Percentiles rank a stretch among this genome's conserved stretches.
These are phyloP conservation scores for Pythium pyrilobum DNA, from an alignment of 352 stramenopile genomes.

Conservation along the genomic window DNA sequence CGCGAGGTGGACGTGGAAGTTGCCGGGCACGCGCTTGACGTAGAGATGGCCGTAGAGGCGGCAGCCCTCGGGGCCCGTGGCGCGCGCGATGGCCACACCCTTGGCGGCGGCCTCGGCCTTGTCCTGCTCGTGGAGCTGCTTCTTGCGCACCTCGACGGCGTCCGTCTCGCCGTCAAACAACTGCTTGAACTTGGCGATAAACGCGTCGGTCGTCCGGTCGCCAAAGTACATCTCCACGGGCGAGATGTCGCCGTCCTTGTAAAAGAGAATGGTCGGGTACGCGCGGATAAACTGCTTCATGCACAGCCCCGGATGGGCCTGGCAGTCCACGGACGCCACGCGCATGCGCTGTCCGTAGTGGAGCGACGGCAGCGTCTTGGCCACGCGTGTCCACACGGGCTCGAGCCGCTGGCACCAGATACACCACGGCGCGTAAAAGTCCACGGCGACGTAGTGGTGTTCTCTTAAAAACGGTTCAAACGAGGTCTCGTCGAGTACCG, in stretches of 20 bases:
- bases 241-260: conserved; percentile 89
- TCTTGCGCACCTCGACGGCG: conserved; percentile 79
- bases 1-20: conserved; percentile 98
- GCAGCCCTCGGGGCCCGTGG: conserved; percentile 68
- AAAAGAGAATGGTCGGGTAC: conserved; percentile 96
- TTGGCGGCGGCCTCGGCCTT: conserved; percentile 75
- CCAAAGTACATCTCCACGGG: conserved; percentile 95
- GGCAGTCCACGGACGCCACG: conserved; percentile 92
- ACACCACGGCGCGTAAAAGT: conserved; percentile 96
- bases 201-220: conserved; percentile 89
- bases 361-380: conserved; percentile 84
- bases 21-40: conserved; percentile 93
- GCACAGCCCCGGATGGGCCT: conserved; percentile 90
- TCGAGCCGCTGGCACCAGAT: conserved; percentile 97
- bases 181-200: conserved; percentile 90
- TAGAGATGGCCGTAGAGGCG: conserved; percentile 74
- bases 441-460: conserved; percentile 95
- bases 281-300: conserved; percentile 94
- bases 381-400: conserved; percentile 94
- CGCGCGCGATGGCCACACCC: conserved; percentile 51
- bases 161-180: conserved; percentile 75
- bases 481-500: conserved; percentile 67
- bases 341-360: conserved; percentile 80
- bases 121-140: conserved; percentile 92
- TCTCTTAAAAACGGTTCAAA: conserved; percentile 91